Evolutionary conservation across 2,329 filamentous ascomycete genomes (phyloP).

Genomic region (Botrytis squamosa): DNA sequence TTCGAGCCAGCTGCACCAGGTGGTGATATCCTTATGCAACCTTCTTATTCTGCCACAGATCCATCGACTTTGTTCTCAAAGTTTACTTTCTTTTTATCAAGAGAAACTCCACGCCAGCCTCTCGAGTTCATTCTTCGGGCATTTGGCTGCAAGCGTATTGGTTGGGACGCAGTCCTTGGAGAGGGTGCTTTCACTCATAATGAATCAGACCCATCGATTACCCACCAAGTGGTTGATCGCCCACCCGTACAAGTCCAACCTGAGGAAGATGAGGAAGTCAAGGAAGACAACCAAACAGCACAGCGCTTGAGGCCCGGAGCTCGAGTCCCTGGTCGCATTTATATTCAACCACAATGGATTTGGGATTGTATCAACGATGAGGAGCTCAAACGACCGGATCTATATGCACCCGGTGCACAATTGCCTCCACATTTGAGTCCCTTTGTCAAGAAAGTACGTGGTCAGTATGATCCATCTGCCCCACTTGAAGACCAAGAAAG

Average conservation of each 20-base stretch:
- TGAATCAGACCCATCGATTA: constrained; percentile 84
- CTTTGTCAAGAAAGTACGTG: constrained; percentile 84
- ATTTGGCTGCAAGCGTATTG: constrained; percentile 93
- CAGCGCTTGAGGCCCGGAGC: constrained; percentile 61
- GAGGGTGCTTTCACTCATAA: constrained; percentile 90
- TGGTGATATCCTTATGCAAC: constrained; percentile 83
- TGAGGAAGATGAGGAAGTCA: constrained; percentile 48
- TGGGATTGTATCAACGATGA: constrained; percentile 97
- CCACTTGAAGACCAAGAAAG: constrained; percentile 84
- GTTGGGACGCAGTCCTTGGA: constrained; percentile 88
- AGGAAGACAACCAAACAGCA: constrained; percentile 60
- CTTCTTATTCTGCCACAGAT: constrained; percentile 62
- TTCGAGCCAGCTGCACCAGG: constrained; percentile 83
- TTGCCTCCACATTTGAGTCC: constrained; percentile 94
- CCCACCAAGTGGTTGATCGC: constrained; percentile 93
- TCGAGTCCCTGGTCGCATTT: constrained; percentile 85
- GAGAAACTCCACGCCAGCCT: constrained; percentile 86
- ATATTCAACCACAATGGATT: constrained; percentile 96
- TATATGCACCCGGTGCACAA: constrained; percentile 86
- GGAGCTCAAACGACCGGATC: constrained; percentile 79
- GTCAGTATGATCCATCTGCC: constrained; percentile 87
- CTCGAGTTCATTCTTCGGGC: constrained; percentile 90
- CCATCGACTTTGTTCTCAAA: constrained; percentile 78
- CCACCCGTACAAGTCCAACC: constrained; percentile 63
- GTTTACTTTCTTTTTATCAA: constrained; percentile 88